Conservation (phyloP, 1,284 basidiomycete species). For the Athelia sp. region DNA sequence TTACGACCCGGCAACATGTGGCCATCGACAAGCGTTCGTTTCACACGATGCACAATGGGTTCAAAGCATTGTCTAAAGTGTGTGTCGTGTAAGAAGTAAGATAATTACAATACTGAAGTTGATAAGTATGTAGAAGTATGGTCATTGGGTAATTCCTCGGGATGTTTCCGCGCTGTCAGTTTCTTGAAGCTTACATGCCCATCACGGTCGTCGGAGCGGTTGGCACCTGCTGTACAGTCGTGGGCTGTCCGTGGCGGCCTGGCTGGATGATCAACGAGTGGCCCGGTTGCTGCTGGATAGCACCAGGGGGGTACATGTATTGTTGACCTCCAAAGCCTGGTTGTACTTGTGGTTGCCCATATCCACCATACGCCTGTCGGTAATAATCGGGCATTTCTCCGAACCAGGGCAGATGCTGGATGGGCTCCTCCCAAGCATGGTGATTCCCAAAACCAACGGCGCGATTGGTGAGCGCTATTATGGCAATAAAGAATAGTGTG, state of each 20-base stretch:
- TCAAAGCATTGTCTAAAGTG: no score
- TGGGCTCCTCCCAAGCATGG: constrained; percentile 45
- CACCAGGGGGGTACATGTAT: not conserved
- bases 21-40: not conserved
- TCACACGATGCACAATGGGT: no score
- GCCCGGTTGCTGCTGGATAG: constrained; percentile 44
- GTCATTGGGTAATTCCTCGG: no score
- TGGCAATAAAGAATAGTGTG: constrained; percentile 27
- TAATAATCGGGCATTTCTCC: constrained; percentile 40
- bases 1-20: not conserved
- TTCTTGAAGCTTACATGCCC: constrained; percentile 13
- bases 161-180: no score
- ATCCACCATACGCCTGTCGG: constrained; percentile 13
- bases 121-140: no score
- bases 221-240: constrained; percentile 60
- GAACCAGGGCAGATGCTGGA: constrained; percentile 49
- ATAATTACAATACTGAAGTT: no score
- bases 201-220: constrained; percentile 26
- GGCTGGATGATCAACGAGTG: constrained; percentile 70
- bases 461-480: constrained; percentile 37
- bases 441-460: constrained; percentile 37
- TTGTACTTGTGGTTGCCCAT: constrained; percentile 11
- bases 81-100: no score
- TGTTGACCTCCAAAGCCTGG: not conserved
- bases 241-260: constrained; percentile 50